A percentile compares a stretch with the other conserved stretches of the same genome.
Evolutionary conservation across 2,329 filamentous ascomycete genomes (phyloP).

Genomic region (Beauveria caledonica): DNA sequence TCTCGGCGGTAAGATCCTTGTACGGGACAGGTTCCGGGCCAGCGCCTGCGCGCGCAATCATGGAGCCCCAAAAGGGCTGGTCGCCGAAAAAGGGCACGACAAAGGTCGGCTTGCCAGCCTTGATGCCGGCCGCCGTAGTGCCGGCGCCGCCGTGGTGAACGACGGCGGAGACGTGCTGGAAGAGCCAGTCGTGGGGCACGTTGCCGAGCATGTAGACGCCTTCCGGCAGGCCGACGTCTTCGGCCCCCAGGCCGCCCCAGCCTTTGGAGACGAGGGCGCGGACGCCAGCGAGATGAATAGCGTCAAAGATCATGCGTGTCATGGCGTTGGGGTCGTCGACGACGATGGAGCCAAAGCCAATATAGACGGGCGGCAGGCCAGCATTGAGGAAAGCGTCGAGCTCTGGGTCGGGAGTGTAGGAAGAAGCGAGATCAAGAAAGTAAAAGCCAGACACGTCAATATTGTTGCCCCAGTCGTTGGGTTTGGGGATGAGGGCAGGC

Average conservation of each 20-base stretch:
- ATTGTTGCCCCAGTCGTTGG: constrained; percentile 64
- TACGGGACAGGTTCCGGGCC: constrained; percentile 63
- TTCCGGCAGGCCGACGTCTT: constrained; percentile 60
- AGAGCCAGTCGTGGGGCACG: constrained; percentile 83
- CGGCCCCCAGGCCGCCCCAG: constrained; percentile 76
- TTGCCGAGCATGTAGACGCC: constrained; percentile 79
- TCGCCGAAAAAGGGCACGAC: constrained; percentile 84
- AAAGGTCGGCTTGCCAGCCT: constrained; percentile 69
- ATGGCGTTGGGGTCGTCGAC: constrained; percentile 66
- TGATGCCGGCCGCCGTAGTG: constrained; percentile 80
- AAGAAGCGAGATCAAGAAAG: constrained; percentile 60
- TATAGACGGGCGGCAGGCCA: constrained; percentile 68
- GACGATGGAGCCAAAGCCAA: constrained; percentile 78
- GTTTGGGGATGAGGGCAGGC: constrained; percentile 68
- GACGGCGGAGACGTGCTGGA: constrained; percentile 70
- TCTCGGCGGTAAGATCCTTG: constrained; percentile 57
- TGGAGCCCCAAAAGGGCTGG: constrained; percentile 75
- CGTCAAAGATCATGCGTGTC: constrained; percentile 65
- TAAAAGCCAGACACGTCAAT: constrained; percentile 71
- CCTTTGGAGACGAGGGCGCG: constrained; percentile 78
- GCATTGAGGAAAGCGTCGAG: constrained; percentile 57
- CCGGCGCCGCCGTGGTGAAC: constrained; percentile 85
- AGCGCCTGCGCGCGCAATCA: constrained; percentile 64
- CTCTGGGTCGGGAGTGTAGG: constrained; percentile 57
- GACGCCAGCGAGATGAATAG: constrained; percentile 57